These are phyloP conservation scores for Linnemannia elongata DNA, from an alignment of 192 early-diverging fungal species.

Conservation along the genomic window DNA sequence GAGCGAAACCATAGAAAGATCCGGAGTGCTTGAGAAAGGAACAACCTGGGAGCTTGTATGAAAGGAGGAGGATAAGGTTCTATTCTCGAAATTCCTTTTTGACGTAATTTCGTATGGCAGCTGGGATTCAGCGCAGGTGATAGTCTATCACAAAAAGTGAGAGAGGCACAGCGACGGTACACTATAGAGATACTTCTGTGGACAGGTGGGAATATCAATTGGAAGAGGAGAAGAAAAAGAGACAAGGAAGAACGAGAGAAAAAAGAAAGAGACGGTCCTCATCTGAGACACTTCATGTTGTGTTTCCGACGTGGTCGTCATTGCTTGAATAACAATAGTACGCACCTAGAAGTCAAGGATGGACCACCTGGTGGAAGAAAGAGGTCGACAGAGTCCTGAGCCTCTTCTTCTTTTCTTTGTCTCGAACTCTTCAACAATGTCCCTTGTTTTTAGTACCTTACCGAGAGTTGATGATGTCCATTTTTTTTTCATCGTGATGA, in stretches of 20 bases:
- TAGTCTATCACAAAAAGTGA: too few relatives aligned
- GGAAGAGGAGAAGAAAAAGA: background rate
- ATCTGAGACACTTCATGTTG: background rate
- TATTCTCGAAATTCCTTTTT: slow-evolving; percentile 4
- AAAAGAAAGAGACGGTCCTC: background rate
- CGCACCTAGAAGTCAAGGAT: too few relatives aligned
- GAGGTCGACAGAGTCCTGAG: background rate
- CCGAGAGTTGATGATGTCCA: too few relatives aligned
- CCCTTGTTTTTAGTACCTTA: too few relatives aligned
- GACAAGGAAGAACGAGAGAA: background rate
- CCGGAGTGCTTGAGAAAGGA: background rate
- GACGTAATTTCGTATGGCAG: background rate
- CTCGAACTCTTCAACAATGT: background rate
- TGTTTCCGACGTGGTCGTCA: background rate
- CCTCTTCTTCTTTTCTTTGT: background rate
- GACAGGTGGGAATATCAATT: background rate
- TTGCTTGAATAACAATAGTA: background rate
- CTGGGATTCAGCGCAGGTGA: background rate
- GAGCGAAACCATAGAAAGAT: slow-evolving; percentile 11
- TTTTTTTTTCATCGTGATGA: too few relatives aligned
- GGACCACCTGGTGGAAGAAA: too few relatives aligned
- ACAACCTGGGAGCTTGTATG: background rate
- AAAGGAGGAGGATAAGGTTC: background rate
- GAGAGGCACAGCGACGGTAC: background rate
- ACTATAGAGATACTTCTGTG: background rate